Base-by-base conservation (phyloP, 495 filamentous ascomycete genomes). In the Aspergillus biplanus region DNA sequence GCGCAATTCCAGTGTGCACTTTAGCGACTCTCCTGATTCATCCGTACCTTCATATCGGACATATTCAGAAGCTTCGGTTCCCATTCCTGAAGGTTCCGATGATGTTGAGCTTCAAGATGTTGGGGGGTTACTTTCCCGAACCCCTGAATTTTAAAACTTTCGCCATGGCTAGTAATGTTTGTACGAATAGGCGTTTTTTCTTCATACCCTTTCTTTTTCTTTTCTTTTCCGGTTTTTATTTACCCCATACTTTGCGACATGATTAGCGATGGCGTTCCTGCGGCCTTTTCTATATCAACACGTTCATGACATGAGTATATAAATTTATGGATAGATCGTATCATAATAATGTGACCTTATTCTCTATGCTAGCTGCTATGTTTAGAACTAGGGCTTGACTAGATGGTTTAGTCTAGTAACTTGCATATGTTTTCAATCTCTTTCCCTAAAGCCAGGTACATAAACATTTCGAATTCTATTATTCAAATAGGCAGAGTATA, bases 101-200 rank as follows among this genome's bases (percentile, higher is more conserved):
- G 74, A 63, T 42, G 66, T 76, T 12, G 80, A 82, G 60, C 69
- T 88, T 9, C 76, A 80, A 59, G 86, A 89, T 69, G 80, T 81
- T 0, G 85, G 86, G 6, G 84, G 84, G 2, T 68, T 87, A 21
- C 69, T 87, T 11, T 73, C 66, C 33, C 72, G 62, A 55, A 35
- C 47, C 52, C 32, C 52, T 35, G 31, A 33, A 52, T 52, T 33
- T 39, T 54, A 18, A 39, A 48, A 9, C 15, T 44, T 48, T 2
- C 4, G 39, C 39, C 39, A 15, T 13, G 4, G 39, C 39, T 44
- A 6, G 39, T 44, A 15, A 44, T 44, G 39, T 15, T 4, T 44
- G 39, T 44, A 31, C 47, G 47, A 21, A n/a, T 27, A 50, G 47
- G 47, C 21, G 15, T 18, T 27, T 50, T 18, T 50, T 7, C 47